Evolutionary conservation across 2,329 filamentous ascomycete species (phyloP), one percentile per base, ranked within the genome.

Genomic region (Neophaeococcomyces mojaviensis): DNA sequence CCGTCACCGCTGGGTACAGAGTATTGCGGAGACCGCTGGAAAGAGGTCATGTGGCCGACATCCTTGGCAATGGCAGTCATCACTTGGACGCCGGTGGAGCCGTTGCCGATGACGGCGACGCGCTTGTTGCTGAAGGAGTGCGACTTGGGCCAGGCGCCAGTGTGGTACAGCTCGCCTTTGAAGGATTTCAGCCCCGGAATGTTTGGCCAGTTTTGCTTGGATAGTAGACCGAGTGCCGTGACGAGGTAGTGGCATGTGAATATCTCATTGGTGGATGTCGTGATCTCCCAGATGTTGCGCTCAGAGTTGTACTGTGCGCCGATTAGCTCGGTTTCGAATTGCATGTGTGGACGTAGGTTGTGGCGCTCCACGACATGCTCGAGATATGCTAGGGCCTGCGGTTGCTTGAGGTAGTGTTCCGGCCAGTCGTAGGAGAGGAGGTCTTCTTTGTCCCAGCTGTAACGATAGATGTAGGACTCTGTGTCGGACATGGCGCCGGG

Each of bases 131-230:
- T 50, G 5, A 50, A 13, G 24, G 51, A 43, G 36, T 48, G 34
- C 13, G 30, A 26, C 9, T 37, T 15, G 39, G 69, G 60, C 70
- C 70, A 73, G 9, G 64, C 60, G 4, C 61, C 57, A 1, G 68
- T 67, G 52, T 73, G 69, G 47, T 70, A 68, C 35, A 61, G 60
- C 2, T 63, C 51, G 8, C 68, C 66, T 24, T 63, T 48, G 50
- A 68, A 72, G 0, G 36, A 30, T 0, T 50, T 40, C 0, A 49
- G 50, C 1, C 58, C 58, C 19, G 54, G 54, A 19, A 61, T 58
- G 10, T 76, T 68, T 0, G 80, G 79, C 31, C 77, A 72, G 50
- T 82, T 73, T 15, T 76, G 65, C 55, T 76, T 78, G 1, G 78
- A 74, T 1, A 79, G 70, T 16, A 71, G 69, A 0, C 75, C 74